Base-by-base conservation (phyloP, 2,329 filamentous ascomycete species). In the Beauveria caledonica region DNA sequence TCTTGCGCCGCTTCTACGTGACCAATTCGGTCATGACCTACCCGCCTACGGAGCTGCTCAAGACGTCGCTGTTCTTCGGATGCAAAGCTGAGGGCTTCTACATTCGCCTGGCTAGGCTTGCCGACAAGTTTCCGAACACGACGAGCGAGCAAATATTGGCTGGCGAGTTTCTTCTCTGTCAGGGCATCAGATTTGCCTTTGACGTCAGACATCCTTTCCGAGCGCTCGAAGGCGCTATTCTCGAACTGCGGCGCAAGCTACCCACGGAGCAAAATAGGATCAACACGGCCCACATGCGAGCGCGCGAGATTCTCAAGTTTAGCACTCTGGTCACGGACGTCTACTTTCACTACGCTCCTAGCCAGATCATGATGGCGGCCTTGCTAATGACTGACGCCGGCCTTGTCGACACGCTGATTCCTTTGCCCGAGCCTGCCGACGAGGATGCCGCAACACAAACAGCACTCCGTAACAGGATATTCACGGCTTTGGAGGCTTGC, bases 21-120 rank as follows among this genome's bases (percentile, higher is more conserved):
- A 93, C 89, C 69, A 96, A 97, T 75, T 95, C 90, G 45, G 85
- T 92, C 69, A 96, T 97, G 90, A 96, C 92, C 33, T 97, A 99
- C 71, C 90, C 93, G 63, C 93, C 92, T 0, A 89, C 90, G 63
- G 87, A 91, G 64, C 89, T 97, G 66, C 86, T 96, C 71, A 90
- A 92, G 70, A 94, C 92, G 33, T 90, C 89, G 40, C 82, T 99
- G 59, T 97, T 95, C 78, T 89, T 99, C 64, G 92, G 92, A 10
- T 92, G 88, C 68, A 99, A 99, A 76, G 90, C 91, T 5, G 93
- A 99, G 70, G 90, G 90, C 62, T 84, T 86, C 71, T 92, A 93
- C 72, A 85, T 87, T 62, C 83, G 85, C 19, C 73, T 82, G 5
- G 71, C 73, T 21, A 78, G 79, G 69, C 95, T 96, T 68, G 85